phyloP scores from a whole-genome alignment of 2,329 filamentous ascomycete species.

The Neurospora sp. region DNA sequence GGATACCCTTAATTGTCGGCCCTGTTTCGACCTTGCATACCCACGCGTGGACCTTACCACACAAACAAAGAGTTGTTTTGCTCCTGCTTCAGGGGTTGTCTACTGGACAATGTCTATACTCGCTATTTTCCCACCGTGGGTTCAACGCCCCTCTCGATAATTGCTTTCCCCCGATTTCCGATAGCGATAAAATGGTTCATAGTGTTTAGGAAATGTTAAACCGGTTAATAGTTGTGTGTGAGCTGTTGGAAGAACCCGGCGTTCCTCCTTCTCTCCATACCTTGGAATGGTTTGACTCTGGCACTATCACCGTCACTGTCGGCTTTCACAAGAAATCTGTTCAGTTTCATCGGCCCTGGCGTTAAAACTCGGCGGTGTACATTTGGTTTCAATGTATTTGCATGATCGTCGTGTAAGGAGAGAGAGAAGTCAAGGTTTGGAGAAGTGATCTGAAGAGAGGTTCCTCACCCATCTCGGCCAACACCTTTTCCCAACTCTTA shows the following conservation, averaged over 20 bases:
- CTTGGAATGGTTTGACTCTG: not conserved
- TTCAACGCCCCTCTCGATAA: not conserved
- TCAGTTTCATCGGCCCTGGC: not conserved
- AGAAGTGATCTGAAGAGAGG: not conserved
- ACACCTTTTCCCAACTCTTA: not conserved
- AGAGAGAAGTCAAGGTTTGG: not conserved
- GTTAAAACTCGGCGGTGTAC: not conserved
- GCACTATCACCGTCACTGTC: not conserved
- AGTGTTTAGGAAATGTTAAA: not conserved
- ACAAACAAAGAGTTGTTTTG: not conserved
- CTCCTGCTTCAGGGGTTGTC: not conserved
- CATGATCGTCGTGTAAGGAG: not conserved
- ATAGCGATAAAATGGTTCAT: not conserved
- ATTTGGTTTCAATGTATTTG: constrained; percentile 1
- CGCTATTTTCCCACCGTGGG: not conserved
- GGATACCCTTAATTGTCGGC: not conserved
- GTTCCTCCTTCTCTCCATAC: not conserved
- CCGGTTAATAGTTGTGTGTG: not conserved
- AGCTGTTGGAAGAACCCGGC: not conserved
- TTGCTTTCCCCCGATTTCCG: not conserved
- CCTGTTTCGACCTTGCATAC: not conserved
- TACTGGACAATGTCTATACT: not conserved
- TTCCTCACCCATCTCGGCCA: not conserved
- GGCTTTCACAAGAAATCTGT: not conserved
- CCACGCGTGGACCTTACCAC: not conserved